These are phyloP conservation scores for Teratosphaeria zuluensis DNA, from an alignment of 2,329 filamentous ascomycete species.

Conservation along the genomic window DNA sequence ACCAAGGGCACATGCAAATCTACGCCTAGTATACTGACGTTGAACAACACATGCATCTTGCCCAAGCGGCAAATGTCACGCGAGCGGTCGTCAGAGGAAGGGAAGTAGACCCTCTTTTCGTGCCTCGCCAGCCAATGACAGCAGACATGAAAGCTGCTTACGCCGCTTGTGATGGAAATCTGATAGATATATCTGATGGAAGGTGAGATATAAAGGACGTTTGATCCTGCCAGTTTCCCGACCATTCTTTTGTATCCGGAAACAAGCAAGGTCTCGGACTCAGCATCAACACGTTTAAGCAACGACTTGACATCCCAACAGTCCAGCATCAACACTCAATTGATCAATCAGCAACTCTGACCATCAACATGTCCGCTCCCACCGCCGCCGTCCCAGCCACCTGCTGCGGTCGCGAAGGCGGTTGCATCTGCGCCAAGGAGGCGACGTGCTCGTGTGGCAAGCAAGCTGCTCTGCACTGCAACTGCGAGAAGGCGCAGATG, in stretches of 20 bases:
- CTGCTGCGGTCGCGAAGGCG: constrained; percentile 50
- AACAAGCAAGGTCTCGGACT: background rate
- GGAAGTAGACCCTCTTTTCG: background rate
- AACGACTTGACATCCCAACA: background rate
- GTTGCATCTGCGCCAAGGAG: constrained; percentile 40
- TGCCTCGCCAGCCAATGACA: background rate
- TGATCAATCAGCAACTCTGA: background rate
- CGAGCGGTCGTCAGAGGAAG: background rate
- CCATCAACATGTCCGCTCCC: constrained; percentile 28
- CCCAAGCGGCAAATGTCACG: background rate
- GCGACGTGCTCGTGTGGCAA: constrained; percentile 65
- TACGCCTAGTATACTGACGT: too few species aligned
- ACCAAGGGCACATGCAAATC: background rate
- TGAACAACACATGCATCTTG: background rate
- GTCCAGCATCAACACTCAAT: background rate
- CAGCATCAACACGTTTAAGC: background rate
- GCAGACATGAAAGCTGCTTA: background rate
- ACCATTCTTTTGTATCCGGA: background rate
- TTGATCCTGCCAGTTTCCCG: background rate
- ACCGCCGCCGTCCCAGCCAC: constrained; percentile 37
- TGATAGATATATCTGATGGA: constrained; percentile 4
- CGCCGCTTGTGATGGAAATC: constrained; percentile 2
- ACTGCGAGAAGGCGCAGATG: constrained; percentile 61
- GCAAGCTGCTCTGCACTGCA: constrained; percentile 77
- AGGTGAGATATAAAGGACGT: background rate